Percentiles rank a stretch among this genome's conserved stretches.
Conservation (phyloP, 495 filamentous ascomycete species). For the Penicillium parvum region DNA sequence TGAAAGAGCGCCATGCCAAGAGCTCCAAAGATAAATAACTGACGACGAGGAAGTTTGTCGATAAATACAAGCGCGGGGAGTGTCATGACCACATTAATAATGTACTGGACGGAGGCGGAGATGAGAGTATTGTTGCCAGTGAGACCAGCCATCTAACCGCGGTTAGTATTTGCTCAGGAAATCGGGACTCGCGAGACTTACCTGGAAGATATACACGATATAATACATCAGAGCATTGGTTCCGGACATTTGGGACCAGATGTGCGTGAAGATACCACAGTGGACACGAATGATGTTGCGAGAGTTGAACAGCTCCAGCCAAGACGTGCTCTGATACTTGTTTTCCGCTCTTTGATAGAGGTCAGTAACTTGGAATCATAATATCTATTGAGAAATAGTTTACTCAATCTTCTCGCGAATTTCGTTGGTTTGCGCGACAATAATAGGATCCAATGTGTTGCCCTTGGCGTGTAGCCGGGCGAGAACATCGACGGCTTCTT, state of each 20-base stretch:
- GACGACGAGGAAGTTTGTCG: conserved; percentile 50
- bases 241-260: conserved; percentile 71
- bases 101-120: conserved; percentile 71
- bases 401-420: conserved; percentile 21
- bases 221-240: conserved; percentile 81
- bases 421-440: conserved; percentile 12
- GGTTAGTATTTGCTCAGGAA: not conserved
- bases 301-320: conserved; percentile 54
- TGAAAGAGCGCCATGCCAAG: conserved; percentile 47
- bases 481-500: conserved; percentile 54
- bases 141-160: conserved; percentile 30
- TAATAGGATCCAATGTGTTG: conserved; percentile 9
- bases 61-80: conserved; percentile 56
- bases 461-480: conserved; percentile 31
- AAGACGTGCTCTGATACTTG: conserved; percentile 41
- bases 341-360: conserved; percentile 15
- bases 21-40: conserved; percentile 48
- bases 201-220: conserved; percentile 70
- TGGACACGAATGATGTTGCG: conserved; percentile 65
- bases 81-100: conserved; percentile 68
- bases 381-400: no score
- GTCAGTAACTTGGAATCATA: no score
- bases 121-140: conserved; percentile 46
- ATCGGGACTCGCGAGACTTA: not conserved
- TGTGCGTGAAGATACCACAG: conserved; percentile 68